Evolutionary conservation across 2,329 filamentous ascomycete species (phyloP), one percentile per base, ranked within the genome.

Genomic region (Corynespora cassiicola): DNA sequence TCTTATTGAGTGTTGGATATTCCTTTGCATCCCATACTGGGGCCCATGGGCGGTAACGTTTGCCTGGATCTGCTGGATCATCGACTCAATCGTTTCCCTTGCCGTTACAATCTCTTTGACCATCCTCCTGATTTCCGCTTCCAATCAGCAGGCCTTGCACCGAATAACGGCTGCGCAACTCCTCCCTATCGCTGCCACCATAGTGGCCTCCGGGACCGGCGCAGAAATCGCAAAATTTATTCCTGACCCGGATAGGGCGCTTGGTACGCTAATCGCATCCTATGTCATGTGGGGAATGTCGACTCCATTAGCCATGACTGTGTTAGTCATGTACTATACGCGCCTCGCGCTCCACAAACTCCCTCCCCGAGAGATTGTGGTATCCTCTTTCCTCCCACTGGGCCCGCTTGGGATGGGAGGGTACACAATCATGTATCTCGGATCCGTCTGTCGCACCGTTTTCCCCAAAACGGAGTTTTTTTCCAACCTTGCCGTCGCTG

Each of bases 231-330:
- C 85, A 5, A 73, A 75, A n/a, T 71, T 78, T 10, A 73, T 89
- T 1, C 75, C 77, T 1, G 70, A 83, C 47, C 66, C 68, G 1
- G 62, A 74, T 12, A 75, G 82, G 48, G 81, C 81, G 4, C 61
- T 86, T 14, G 77, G 76, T 23, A 88, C 85, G 0, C 55, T 88
- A 15, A 68, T 87, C n/a, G 73, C 73, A 11, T 83, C 76, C 3
- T 89, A 88, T 57, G 70, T 87, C 11, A 77, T 88, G 49, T 88
- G 82, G 83, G 85, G 85, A 0, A 80, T 82, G 40, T 81, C 83
- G 4, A 75, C 76, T 2, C 79, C 78, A 0, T 66, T 88, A 33
- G 79, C 84, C 2, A 77, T 84, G 63, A 75, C 77, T 26, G 77
- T 87, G 14, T 69, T 88, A 17, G 81, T 80, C 8, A 77, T 88